phyloP scores from a whole-genome alignment of 2,329 filamentous ascomycete species.

The Penicillium verrucosum region DNA sequence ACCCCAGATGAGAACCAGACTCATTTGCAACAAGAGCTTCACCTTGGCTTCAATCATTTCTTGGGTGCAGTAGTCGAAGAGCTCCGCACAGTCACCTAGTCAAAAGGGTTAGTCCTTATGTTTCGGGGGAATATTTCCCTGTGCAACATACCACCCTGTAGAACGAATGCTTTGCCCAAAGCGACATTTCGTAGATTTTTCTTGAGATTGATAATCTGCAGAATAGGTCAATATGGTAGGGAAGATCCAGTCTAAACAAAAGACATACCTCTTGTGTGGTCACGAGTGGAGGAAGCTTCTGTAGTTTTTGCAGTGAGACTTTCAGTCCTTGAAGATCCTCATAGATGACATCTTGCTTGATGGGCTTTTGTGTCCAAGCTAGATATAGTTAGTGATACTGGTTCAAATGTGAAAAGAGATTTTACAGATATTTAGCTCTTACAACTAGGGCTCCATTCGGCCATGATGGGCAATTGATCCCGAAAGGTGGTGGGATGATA shows the following conservation, averaged over 20 bases:
- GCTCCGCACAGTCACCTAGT: slow-evolving; percentile 78
- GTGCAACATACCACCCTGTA: slow-evolving; percentile 69
- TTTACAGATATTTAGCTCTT: slow-evolving; percentile 4
- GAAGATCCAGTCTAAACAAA: not conserved
- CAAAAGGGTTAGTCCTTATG: not conserved
- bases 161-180: slow-evolving; percentile 82
- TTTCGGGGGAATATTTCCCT: slow-evolving; percentile 3
- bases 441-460: slow-evolving; percentile 33
- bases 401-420: not conserved
- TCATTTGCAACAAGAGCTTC: slow-evolving; percentile 96
- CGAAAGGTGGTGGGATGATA: not conserved
- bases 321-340: slow-evolving; percentile 42
- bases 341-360: slow-evolving; percentile 48
- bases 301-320: slow-evolving; percentile 41
- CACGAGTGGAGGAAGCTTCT: slow-evolving; percentile 47
- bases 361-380: slow-evolving; percentile 46
- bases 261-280: slow-evolving; percentile 43
- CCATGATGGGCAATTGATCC: slow-evolving; percentile 17
- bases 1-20: slow-evolving; percentile 87
- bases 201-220: slow-evolving; percentile 70
- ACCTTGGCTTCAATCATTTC: slow-evolving; percentile 91
- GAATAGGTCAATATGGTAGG: slow-evolving; percentile 1
- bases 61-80: slow-evolving; percentile 94
- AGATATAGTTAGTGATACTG: not conserved
- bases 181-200: slow-evolving; percentile 79